Conservation (phyloP, 148 eudicot species). For the Cornus suecica region DNA sequence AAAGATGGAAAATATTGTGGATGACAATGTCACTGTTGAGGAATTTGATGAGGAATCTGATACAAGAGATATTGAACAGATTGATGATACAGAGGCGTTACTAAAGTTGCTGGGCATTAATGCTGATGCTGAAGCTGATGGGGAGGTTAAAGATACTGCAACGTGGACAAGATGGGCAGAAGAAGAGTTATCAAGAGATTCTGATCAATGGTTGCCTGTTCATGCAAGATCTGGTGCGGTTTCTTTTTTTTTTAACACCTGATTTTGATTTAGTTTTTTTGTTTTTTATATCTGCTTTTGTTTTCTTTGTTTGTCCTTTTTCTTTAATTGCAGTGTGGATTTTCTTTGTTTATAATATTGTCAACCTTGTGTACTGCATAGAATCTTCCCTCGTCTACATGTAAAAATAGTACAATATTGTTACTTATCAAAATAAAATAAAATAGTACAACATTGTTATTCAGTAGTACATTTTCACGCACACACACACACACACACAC, state of each 20-base stretch:
- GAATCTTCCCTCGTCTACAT: not conserved
- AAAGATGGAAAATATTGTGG: slow-evolving; percentile 23
- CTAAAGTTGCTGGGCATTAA: slow-evolving; percentile 80
- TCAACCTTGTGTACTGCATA: not conserved
- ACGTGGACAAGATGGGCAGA: slow-evolving; percentile 88
- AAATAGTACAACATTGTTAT: no score
- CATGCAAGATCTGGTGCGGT: slow-evolving; percentile 50
- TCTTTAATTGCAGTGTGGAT: slow-evolving; percentile 16
- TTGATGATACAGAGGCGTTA: slow-evolving; percentile 67
- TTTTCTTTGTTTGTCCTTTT: slow-evolving; percentile 1
- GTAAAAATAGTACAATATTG: not conserved
- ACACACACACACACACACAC: no score
- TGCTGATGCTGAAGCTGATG: slow-evolving; percentile 60
- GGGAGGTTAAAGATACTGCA: slow-evolving; percentile 58
- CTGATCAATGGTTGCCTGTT: slow-evolving; percentile 84
- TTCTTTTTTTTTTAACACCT: not conserved
- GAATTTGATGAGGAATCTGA: slow-evolving; percentile 50
- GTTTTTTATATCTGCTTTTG: not conserved
- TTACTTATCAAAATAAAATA: no score
- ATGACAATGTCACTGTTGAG: slow-evolving; percentile 34
- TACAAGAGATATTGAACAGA: slow-evolving; percentile 31
- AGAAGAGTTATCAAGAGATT: slow-evolving; percentile 72
- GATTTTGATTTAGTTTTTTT: not conserved
- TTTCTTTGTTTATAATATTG: no score
- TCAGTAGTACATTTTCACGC: not conserved